Conservation (phyloP, 106 monocot genomes). For the Acorus calamus region DNA sequence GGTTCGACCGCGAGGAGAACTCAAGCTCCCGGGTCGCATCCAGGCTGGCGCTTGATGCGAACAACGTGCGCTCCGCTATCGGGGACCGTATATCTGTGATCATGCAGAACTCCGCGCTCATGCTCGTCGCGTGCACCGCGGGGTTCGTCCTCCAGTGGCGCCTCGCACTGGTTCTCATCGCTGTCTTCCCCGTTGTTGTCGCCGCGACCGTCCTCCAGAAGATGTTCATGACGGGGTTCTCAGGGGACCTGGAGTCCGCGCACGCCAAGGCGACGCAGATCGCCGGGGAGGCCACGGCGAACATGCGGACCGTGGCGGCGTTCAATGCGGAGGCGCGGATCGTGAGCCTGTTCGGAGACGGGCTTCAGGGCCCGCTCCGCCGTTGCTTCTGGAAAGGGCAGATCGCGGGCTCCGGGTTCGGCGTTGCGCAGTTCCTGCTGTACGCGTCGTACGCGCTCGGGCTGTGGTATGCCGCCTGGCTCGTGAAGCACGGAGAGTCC, state of each 20-base stretch:
- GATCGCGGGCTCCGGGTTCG: constrained; percentile 88
- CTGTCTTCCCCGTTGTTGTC: constrained; percentile 86
- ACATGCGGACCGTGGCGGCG: constrained; percentile 83
- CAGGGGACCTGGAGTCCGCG: constrained; percentile 71
- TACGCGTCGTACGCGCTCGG: constrained; percentile 89
- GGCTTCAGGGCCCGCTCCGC: constrained; percentile 65
- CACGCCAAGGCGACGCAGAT: constrained; percentile 92
- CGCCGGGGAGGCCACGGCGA: constrained; percentile 84
- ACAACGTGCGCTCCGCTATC: constrained; percentile 87
- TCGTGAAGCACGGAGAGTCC: constrained; percentile 84
- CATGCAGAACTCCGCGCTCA: constrained; percentile 84
- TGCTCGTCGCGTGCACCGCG: constrained; percentile 89
- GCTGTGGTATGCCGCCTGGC: constrained; percentile 88
- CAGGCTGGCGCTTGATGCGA: constrained; percentile 68
- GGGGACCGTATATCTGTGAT: constrained; percentile 95
- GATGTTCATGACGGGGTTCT: constrained; percentile 97
- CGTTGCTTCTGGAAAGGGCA: constrained; percentile 99
- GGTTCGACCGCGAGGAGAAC: constrained; percentile 93
- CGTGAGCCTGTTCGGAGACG: constrained; percentile 48
- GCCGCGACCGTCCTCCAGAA: constrained; percentile 93
- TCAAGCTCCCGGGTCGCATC: constrained; percentile 60
- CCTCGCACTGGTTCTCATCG: constrained; percentile 74
- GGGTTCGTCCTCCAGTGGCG: constrained; percentile 94
- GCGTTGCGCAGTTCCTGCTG: constrained; percentile 82
- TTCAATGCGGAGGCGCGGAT: constrained; percentile 90